A percentile compares a stretch with the other conserved stretches of the same genome.
Conservation (phyloP, 2,329 filamentous ascomycete species). For the Chaetomium olivaceum region DNA sequence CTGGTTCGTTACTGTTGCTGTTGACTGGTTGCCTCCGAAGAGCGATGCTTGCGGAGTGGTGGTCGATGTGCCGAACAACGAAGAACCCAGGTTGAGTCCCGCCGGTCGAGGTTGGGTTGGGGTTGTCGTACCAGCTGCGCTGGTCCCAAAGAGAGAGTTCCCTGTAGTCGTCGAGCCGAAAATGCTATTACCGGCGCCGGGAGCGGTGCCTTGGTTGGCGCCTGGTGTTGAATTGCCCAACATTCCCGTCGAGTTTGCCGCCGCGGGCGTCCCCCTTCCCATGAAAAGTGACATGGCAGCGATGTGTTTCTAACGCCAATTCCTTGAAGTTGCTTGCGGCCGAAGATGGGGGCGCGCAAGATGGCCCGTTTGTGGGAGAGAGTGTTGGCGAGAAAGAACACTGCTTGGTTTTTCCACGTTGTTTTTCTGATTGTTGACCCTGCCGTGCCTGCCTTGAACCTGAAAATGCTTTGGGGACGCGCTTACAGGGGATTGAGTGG, state of each 20-base stretch:
- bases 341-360: conserved; percentile 11
- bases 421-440: conserved; percentile 6
- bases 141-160: conserved; percentile 20
- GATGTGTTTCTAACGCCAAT: not conserved
- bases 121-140: conserved; percentile 4
- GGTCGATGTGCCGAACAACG: conserved; percentile 24
- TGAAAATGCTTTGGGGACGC: conserved; percentile 19
- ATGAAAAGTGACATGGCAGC: conserved; percentile 28
- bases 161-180: conserved; percentile 24
- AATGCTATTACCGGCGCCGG: conserved; percentile 23
- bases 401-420: not conserved
- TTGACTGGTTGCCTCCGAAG: conserved; percentile 27
- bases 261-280: conserved; percentile 24
- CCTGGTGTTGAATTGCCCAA: not conserved
- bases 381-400: not conserved
- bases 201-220: not conserved
- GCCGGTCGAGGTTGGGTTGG: conserved; percentile 4
- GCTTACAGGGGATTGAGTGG: conserved; percentile 11
- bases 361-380: conserved; percentile 18
- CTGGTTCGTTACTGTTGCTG: conserved; percentile 6
- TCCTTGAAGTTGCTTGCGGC: not conserved
- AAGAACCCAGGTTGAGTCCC: conserved; percentile 14
- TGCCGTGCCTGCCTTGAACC: not conserved
- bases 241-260: conserved; percentile 19
- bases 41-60: conserved; percentile 24